Evolutionary conservation across 2,329 filamentous ascomycete species (phyloP).

Genomic region (Diaporthe capsici): DNA sequence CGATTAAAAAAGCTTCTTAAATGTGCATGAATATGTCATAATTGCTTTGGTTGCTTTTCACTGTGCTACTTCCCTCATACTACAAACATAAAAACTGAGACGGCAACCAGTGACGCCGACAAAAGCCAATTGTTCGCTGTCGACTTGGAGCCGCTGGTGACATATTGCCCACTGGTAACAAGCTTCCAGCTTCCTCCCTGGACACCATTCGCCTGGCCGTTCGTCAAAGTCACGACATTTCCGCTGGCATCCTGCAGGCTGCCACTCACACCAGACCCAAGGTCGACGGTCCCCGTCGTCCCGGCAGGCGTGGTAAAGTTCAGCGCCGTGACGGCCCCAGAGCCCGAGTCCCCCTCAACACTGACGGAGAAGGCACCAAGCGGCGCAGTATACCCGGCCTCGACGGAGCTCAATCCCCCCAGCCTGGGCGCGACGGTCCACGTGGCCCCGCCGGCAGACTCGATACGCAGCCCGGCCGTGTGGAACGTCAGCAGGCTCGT

Average conservation of each 20-base stretch:
- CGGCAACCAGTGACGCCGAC: neutral
- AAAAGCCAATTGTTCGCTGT: neutral
- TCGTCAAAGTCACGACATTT: constrained; percentile 13
- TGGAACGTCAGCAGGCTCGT: constrained; percentile 54
- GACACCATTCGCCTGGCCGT: constrained; percentile 27
- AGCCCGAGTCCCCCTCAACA: constrained; percentile 23
- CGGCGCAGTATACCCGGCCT: constrained; percentile 30
- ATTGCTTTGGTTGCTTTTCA: neutral
- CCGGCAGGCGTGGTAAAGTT: constrained; percentile 36
- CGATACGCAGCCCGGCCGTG: constrained; percentile 59
- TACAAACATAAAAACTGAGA: neutral
- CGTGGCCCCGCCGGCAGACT: constrained; percentile 51
- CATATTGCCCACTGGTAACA: constrained; percentile 1
- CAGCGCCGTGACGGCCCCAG: constrained; percentile 33
- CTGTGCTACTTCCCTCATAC: neutral
- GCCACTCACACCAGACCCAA: constrained; percentile 26
- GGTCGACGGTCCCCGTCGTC: constrained; percentile 36
- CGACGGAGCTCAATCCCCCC: constrained; percentile 51
- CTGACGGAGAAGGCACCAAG: constrained; percentile 32
- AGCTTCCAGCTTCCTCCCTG: constrained; percentile 36
- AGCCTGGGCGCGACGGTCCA: constrained; percentile 57
- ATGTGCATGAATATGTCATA: neutral
- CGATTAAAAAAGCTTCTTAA: too few relatives aligned
- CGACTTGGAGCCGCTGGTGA: constrained; percentile 1
- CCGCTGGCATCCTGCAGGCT: constrained; percentile 1